phyloP scores from a whole-genome alignment of 495 filamentous ascomycete species.

The Aspergillus ostianus region DNA sequence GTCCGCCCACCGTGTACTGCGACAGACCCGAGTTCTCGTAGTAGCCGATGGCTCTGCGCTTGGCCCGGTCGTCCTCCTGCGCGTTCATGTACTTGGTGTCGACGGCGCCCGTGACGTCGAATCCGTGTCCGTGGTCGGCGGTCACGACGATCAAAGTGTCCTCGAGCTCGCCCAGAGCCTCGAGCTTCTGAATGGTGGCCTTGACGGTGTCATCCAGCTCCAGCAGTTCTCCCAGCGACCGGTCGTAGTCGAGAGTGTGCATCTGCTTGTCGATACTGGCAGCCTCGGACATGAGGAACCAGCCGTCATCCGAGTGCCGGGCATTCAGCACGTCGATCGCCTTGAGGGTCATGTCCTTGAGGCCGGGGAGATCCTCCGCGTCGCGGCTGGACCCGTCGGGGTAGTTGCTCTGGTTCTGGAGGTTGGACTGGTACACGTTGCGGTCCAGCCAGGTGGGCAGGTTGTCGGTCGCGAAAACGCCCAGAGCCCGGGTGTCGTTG shows the following conservation, averaged over 20 bases:
- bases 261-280: slow-evolving; percentile 80
- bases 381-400: slow-evolving; percentile 56
- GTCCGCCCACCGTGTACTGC: slow-evolving; percentile 59
- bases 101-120: slow-evolving; percentile 59
- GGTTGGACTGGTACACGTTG: slow-evolving; percentile 65
- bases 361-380: slow-evolving; percentile 66
- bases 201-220: slow-evolving; percentile 74
- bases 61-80: slow-evolving; percentile 57
- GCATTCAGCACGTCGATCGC: slow-evolving; percentile 66
- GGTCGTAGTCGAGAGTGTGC: slow-evolving; percentile 74
- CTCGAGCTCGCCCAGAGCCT: slow-evolving; percentile 53
- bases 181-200: slow-evolving; percentile 62
- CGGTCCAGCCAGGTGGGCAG: slow-evolving; percentile 72
- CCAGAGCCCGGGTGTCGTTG: slow-evolving; percentile 57
- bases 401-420: slow-evolving; percentile 56
- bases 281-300: slow-evolving; percentile 75
- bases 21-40: slow-evolving; percentile 65
- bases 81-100: slow-evolving; percentile 59
- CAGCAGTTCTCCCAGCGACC: slow-evolving; percentile 69
- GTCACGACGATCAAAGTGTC: slow-evolving; percentile 70
- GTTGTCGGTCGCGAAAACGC: slow-evolving; percentile 65
- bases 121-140: slow-evolving; percentile 77
- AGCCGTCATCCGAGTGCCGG: slow-evolving; percentile 63
- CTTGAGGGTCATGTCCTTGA: slow-evolving; percentile 81
- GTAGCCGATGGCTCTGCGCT: slow-evolving; percentile 64